A percentile compares a stretch with the other conserved stretches of the same genome.
These are phyloP conservation scores for Murraya koenigii DNA, from an alignment of 345 rosid genomes.

Conservation along the genomic window DNA sequence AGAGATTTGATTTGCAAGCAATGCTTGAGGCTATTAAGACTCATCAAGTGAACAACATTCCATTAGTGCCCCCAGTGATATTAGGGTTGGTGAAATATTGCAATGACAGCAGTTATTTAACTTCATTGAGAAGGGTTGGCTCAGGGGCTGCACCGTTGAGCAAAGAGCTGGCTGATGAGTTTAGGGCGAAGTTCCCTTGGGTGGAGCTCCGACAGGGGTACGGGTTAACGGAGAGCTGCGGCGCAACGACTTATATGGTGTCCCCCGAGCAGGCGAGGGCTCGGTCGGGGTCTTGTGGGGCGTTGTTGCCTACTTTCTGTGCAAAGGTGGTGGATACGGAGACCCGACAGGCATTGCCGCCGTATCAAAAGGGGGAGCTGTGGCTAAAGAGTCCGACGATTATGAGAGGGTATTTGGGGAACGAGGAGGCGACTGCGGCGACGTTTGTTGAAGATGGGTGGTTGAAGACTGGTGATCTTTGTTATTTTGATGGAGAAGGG, in stretches of 20 bases:
- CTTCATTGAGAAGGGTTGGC: constrained; percentile 42
- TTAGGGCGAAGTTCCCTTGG: constrained; percentile 52
- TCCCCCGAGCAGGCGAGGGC: constrained; percentile 29
- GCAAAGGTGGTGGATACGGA: constrained; percentile 46
- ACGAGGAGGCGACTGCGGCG: constrained; percentile 47
- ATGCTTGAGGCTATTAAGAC: constrained; percentile 46
- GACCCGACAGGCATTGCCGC: constrained; percentile 39
- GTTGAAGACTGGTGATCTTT: constrained; percentile 63
- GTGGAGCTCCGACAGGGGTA: constrained; percentile 61
- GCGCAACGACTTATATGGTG: constrained; percentile 31
- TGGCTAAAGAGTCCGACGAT: constrained; percentile 50
- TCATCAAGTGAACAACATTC: constrained; percentile 47
- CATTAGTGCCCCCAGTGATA: constrained; percentile 64
- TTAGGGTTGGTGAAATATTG: constrained; percentile 43
- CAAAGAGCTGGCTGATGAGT: constrained; percentile 43
- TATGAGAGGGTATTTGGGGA: constrained; percentile 51
- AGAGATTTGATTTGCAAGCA: constrained; percentile 37
- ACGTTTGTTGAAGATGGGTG: constrained; percentile 50
- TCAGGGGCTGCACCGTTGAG: constrained; percentile 67
- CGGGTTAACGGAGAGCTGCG: constrained; percentile 59
- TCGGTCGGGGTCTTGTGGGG: constrained; percentile 44
- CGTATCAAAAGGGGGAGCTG: constrained; percentile 44
- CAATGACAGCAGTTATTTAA: constrained; percentile 27
- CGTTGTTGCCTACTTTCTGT: constrained; percentile 34
- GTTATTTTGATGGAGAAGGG: constrained; percentile 56